Evolutionary conservation across 192 early-diverging fungal genomes (phyloP), one percentile per base, ranked within the genome.

Genomic region (Entomortierella lignicola): DNA sequence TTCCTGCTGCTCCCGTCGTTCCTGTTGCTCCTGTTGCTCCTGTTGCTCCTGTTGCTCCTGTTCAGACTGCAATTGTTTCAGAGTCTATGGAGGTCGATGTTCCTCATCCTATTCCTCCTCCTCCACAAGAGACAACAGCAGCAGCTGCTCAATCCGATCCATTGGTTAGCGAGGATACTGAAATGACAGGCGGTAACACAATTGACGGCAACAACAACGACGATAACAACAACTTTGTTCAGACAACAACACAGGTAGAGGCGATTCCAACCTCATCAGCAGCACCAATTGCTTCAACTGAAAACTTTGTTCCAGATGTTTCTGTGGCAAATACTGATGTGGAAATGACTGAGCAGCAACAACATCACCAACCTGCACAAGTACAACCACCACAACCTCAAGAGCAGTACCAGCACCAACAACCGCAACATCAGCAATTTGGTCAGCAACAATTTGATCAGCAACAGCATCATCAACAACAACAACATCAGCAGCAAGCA

Each of bases 71-170:
- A 26, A 39, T 8, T 13, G 31, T 43, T 17, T 37, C 53, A 31
- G 63, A 55, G 18, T 17, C 44, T 39, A 67, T 67, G 65, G 65
- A 67, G 42, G 8, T 65, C 53, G 63, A 66, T 43, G 13, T 27
- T 13, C 21, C 43, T 7, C 54, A 54, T n/a, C n/a, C n/a, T n/a
- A n/a, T n/a, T n/a, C n/a, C n/a, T n/a, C n/a, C n/a, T n/a, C n/a
- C n/a, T n/a, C n/a, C n/a, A n/a, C n/a, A n/a, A n/a, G n/a, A n/a
- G n/a, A n/a, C n/a, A n/a, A n/a, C n/a, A 25, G 63, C 55, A 15
- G 44, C 44, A 3, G 8, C 44, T 20, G 15, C 15, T 15, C 44
- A 47, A 47, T 5, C 44, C 17, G 55, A 30, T 12, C 44, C 44
- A 20, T 2, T 26, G 42, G 21, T 26, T 23, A 42, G 57, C 39